These are phyloP conservation scores for Camellia lanceoleosa DNA, from an alignment of 148 eudicot genomes.

Conservation along the genomic window DNA sequence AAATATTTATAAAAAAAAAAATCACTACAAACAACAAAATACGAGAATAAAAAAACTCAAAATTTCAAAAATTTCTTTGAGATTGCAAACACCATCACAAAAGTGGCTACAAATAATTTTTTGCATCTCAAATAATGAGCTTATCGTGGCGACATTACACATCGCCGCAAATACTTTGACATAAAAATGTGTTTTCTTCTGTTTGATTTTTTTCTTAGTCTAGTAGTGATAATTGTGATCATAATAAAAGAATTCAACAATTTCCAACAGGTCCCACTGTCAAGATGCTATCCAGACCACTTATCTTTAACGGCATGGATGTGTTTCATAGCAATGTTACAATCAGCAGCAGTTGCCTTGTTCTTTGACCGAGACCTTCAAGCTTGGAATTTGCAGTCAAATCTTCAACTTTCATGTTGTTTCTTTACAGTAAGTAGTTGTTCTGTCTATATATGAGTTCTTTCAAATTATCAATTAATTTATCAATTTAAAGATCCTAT, in stretches of 20 bases:
- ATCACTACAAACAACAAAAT: too few species aligned
- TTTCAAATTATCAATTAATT: not conserved
- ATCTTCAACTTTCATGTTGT: constrained; percentile 40
- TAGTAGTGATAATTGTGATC: not conserved
- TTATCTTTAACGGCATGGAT: constrained; percentile 70
- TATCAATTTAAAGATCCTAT: not conserved
- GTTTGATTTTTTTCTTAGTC: too few species aligned
- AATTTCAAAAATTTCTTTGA: too few species aligned
- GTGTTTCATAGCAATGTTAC: constrained; percentile 59
- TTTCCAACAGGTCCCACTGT: constrained; percentile 45
- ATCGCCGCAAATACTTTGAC: too few species aligned
- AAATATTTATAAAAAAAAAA: too few species aligned
- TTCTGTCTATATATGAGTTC: not conserved
- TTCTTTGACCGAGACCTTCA: constrained; percentile 40
- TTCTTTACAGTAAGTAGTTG: constrained; percentile 47
- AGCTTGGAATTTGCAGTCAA: constrained; percentile 59
- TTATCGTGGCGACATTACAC: too few species aligned
- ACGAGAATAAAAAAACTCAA: too few species aligned
- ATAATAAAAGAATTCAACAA: not conserved
- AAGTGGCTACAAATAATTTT: too few species aligned
- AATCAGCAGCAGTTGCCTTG: constrained; percentile 49
- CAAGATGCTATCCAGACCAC: constrained; percentile 51
- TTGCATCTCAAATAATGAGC: too few species aligned
- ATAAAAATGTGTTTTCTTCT: too few species aligned
- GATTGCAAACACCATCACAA: too few species aligned